Percentiles rank a stretch among this genome's conserved stretches.
These are phyloP conservation scores for Aspergillus proliferans DNA, from an alignment of 2,329 filamentous ascomycete species.

Conservation along the genomic window DNA sequence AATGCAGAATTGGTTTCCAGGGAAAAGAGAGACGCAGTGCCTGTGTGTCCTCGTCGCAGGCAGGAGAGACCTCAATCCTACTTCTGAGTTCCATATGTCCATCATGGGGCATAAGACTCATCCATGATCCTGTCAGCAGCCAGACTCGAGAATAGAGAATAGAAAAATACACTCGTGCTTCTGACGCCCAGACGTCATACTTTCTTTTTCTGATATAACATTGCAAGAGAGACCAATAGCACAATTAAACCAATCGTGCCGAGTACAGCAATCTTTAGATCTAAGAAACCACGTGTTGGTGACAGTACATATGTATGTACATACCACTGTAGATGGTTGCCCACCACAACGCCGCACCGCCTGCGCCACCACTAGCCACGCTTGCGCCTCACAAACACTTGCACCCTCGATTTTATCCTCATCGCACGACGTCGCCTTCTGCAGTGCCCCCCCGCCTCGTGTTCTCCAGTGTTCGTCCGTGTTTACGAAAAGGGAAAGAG, in stretches of 20 bases:
- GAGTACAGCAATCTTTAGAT: too few relatives aligned
- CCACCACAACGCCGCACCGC: not conserved
- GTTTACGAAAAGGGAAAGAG: not conserved
- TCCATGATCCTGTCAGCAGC: too few relatives aligned
- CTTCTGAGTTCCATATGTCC: not conserved
- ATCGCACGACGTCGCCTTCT: not conserved
- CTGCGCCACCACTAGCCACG: not conserved
- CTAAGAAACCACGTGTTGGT: too few relatives aligned
- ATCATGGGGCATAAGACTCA: not conserved
- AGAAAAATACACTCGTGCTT: too few relatives aligned
- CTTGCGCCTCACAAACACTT: not conserved
- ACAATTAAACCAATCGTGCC: too few relatives aligned
- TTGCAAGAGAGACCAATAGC: too few relatives aligned
- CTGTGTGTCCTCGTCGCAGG: not conserved
- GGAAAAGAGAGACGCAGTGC: not conserved
- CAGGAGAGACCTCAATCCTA: not conserved
- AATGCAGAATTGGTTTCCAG: not conserved
- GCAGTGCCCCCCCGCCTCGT: not conserved
- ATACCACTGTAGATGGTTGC: too few relatives aligned
- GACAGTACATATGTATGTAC: too few relatives aligned
- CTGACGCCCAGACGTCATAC: too few relatives aligned
- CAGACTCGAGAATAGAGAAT: too few relatives aligned
- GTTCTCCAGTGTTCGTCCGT: not conserved
- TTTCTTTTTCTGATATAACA: too few relatives aligned
- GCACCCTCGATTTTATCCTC: not conserved